phyloP scores from a whole-genome alignment of 345 rosid genomes.

The Rhizophora apiculata region DNA sequence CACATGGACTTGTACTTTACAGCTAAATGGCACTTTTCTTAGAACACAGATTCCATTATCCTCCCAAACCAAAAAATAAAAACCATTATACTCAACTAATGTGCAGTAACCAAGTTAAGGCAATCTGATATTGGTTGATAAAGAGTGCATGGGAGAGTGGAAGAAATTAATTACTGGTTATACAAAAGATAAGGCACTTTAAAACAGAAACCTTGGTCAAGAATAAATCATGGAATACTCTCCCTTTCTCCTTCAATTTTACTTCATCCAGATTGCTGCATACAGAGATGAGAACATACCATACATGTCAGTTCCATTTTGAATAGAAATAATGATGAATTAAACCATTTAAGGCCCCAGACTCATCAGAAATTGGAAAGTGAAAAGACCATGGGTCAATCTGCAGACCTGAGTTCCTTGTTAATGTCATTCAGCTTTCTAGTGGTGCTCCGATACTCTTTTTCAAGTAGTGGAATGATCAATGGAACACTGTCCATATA shows the following conservation, averaged over 20 bases:
- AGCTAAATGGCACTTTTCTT: background rate
- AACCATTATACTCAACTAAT: background rate
- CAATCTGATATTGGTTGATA: background rate
- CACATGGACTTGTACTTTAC: no score
- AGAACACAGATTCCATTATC: background rate
- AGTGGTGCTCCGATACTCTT: conserved; percentile 63
- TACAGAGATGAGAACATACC: background rate
- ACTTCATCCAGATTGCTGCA: conserved; percentile 85
- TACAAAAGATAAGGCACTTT: background rate
- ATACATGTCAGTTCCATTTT: no score
- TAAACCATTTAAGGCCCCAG: background rate
- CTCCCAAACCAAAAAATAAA: no score
- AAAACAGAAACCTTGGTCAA: conserved; percentile 62
- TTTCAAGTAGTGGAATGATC: conserved; percentile 88
- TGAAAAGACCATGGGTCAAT: background rate
- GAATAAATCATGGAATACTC: conserved; percentile 83
- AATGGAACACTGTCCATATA: conserved; percentile 84
- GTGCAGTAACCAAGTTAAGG: background rate
- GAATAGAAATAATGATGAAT: background rate
- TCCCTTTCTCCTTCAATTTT: conserved; percentile 86
- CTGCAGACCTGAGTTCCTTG: conserved; percentile 79
- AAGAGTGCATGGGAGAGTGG: background rate
- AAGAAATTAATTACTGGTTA: background rate
- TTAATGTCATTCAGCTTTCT: conserved; percentile 67
- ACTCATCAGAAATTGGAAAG: background rate